Percentiles rank a stretch among this genome's conserved stretches.
Evolutionary conservation across 2,329 filamentous ascomycete genomes (phyloP).

Genomic region (Alternaria conjuncta): DNA sequence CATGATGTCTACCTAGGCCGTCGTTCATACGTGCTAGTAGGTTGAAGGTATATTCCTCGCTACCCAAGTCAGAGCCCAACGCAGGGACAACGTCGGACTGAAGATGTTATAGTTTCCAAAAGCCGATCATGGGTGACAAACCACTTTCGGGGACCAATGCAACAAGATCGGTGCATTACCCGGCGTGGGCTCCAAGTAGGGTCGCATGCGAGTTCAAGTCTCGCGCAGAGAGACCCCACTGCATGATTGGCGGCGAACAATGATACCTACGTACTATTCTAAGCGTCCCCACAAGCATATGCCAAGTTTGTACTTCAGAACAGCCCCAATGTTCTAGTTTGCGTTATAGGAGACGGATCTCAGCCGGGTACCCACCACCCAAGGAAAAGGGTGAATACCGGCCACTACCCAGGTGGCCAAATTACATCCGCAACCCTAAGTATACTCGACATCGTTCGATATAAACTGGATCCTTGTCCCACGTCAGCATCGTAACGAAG

Average conservation of each 20-base stretch:
- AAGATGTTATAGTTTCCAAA: background rate
- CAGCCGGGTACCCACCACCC: constrained; percentile 1
- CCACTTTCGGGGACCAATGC: background rate
- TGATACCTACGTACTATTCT: constrained; percentile 1
- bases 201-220: constrained; percentile 1
- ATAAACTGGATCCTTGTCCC: constrained; percentile 11
- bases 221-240: constrained; percentile 1
- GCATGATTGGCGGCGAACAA: constrained; percentile 1
- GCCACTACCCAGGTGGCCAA: background rate
- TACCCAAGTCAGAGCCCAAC: background rate
- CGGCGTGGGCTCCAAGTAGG: background rate
- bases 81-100: background rate
- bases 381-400: constrained; percentile 6
- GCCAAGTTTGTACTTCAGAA: background rate
- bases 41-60: background rate
- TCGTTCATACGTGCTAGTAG: background rate
- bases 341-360: background rate
- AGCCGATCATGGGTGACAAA: background rate
- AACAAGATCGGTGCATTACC: background rate
- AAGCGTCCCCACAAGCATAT: constrained; percentile 8
- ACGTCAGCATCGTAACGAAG: background rate
- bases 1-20: constrained; percentile 1
- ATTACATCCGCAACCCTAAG: background rate
- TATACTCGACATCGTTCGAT: background rate
- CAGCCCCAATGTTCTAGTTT: constrained; percentile 3